phyloP scores from a whole-genome alignment of 441 rosid genomes.

The Isatis lusitanica region DNA sequence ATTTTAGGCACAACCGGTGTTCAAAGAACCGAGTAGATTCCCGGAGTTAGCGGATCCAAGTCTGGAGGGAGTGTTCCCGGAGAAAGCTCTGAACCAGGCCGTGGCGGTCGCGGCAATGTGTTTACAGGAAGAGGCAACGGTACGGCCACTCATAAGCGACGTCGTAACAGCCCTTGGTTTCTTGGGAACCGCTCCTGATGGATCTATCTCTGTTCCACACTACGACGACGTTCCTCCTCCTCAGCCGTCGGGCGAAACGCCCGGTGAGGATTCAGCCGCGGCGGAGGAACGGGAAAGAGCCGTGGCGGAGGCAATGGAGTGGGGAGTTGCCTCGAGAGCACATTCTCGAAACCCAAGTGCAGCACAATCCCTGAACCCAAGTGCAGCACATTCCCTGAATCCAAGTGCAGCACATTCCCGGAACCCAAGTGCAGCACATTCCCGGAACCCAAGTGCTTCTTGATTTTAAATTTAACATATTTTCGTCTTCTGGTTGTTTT shows the following conservation, averaged over 20 bases:
- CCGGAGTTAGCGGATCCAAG: conserved; percentile 68
- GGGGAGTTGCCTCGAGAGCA: conserved; percentile 66
- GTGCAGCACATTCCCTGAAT: conserved; percentile 29
- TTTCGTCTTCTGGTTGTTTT: conserved; percentile 9
- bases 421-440: conserved; percentile 33
- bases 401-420: conserved; percentile 26
- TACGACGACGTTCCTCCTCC: conserved; percentile 24
- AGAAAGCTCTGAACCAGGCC: conserved; percentile 66
- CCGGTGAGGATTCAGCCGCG: conserved; percentile 16
- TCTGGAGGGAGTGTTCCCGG: conserved; percentile 52
- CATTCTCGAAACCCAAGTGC: conserved; percentile 34
- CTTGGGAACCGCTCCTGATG: conserved; percentile 44
- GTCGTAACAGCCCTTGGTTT: conserved; percentile 70
- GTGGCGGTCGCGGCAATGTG: conserved; percentile 89
- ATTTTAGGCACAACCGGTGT: conserved; percentile 68
- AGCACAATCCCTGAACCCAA: conserved; percentile 28
- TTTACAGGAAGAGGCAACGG: conserved; percentile 67
- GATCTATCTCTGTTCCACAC: conserved; percentile 30
- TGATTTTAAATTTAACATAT: background rate
- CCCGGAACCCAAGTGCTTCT: conserved; percentile 38
- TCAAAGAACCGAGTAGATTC: conserved; percentile 64
- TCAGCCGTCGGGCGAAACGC: background rate
- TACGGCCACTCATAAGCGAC: conserved; percentile 72
- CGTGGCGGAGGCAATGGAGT: conserved; percentile 75
- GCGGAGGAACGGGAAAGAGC: conserved; percentile 54